Base-by-base conservation (phyloP, 192 early-diverging fungal genomes). In the Backusella macrospora region DNA sequence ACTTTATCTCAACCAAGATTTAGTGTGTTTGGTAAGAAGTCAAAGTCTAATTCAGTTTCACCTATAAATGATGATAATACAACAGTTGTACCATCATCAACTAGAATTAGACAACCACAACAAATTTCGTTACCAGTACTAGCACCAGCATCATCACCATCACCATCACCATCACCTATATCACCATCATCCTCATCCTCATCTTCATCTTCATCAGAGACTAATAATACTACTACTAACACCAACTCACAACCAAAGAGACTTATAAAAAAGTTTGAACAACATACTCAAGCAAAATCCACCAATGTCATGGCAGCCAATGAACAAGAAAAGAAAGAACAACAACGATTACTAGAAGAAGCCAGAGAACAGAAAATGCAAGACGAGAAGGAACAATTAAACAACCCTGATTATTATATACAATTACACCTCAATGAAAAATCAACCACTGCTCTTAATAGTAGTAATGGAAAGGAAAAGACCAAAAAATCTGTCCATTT, bases 401-500 rank as follows among this genome's bases (percentile, higher is more conserved):
- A 18, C 52, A 59, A 59, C 21, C 52, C 52, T 1, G 9, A 59
- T 5, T 59, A 59, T 13, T 59, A 59, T 26, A 8, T 26, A 23
- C 9, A 59, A 9, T 26, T 26, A 10, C 18, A 26, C 12, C 18
- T 52, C n/a, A 52, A 52, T 12, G 0, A 18, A 59, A 26, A 18
- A 59, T 16, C 49, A 18, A 18, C 49, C 16, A 52, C 29, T 34
- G 29, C 29, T 34, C 29, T 34, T 34, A 34, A 2, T 34, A 34
- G 29, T 34, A 34, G 29, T 34, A 37, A 3, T 37, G 37, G 8
- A 37, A 62, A 37, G 34, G 37, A 68, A 47, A 87, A 88, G 76
- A 88, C 81, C 21, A 68, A 26, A 9, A 68, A 34, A 21, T 46
- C 43, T 1, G 92, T 93, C n/a, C 87, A 87, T 64, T 93, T 93